Conservation (phyloP, 768 basidiomycete species). For the Boletus eberwhitei region DNA sequence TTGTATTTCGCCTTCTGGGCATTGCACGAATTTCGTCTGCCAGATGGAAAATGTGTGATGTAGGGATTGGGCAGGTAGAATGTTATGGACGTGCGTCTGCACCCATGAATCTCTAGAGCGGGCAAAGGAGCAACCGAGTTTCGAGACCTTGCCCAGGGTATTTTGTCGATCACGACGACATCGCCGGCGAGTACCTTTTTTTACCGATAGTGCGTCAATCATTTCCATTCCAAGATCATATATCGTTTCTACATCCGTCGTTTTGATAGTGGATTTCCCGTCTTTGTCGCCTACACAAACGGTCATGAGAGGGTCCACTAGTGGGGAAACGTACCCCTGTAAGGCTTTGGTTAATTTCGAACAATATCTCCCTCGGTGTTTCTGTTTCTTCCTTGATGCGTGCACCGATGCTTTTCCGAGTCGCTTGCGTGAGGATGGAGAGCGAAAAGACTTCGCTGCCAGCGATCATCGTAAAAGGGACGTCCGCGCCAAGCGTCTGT, state of each 20-base stretch:
- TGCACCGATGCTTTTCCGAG: too few species aligned
- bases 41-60: slow-evolving; percentile 1
- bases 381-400: too few species aligned
- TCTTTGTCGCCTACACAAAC: slow-evolving; percentile 45
- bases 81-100: slow-evolving; percentile 71
- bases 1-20: slow-evolving; percentile 50
- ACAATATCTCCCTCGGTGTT: too few species aligned
- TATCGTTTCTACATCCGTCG: slow-evolving; percentile 98
- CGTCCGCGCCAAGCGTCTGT: slow-evolving; percentile 88
- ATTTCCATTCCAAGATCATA: slow-evolving; percentile 99
- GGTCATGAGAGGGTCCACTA: too few species aligned
- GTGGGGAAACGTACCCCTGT: slow-evolving; percentile 62
- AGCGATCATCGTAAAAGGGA: slow-evolving; percentile 97
- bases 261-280: slow-evolving; percentile 95
- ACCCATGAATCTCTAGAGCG: slow-evolving; percentile 96
- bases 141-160: slow-evolving; percentile 88
- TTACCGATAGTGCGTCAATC: slow-evolving; percentile 95
- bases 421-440: too few species aligned
- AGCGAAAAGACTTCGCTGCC: slow-evolving; percentile 98
- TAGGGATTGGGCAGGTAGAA: neutral
- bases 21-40: slow-evolving; percentile 51
- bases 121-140: slow-evolving; percentile 49
- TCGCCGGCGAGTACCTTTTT: slow-evolving; percentile 96
- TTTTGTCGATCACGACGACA: slow-evolving; percentile 95
- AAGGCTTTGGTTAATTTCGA: slow-evolving; percentile 93